Conservation (phyloP, 2,329 filamentous ascomycete genomes). For the Talaromyces rugulosus region DNA sequence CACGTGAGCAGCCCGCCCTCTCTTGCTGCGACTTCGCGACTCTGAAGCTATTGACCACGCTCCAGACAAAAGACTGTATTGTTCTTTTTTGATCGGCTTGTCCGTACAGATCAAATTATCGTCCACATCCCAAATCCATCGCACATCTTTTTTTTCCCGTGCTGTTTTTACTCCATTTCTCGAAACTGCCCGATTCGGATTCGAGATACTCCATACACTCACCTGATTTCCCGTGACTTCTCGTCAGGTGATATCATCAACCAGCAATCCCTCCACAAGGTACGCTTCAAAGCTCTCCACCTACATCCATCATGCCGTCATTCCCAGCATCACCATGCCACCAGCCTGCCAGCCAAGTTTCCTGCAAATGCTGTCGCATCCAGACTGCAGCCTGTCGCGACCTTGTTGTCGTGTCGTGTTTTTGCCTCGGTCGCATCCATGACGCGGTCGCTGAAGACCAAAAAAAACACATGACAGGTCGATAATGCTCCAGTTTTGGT, state of each 20-base stretch:
- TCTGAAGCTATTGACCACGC: constrained; percentile 17
- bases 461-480: not conserved
- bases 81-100: constrained; percentile 1
- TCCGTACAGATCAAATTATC: not conserved
- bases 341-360: constrained; percentile 1
- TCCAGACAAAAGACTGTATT: constrained; percentile 1
- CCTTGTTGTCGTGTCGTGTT: not conserved
- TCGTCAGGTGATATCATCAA: constrained; percentile 38
- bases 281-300: constrained; percentile 9
- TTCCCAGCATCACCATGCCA: not conserved
- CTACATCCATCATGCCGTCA: not conserved
- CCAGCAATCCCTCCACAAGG: constrained; percentile 6
- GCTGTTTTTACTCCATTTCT: constrained; percentile 21
- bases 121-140: not conserved
- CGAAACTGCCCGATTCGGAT: constrained; percentile 22
- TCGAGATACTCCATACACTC: constrained; percentile 25
- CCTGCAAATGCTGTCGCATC: not conserved
- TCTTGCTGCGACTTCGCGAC: constrained; percentile 20
- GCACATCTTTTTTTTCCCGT: constrained; percentile 11
- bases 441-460: constrained; percentile 7
- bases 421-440: constrained; percentile 8
- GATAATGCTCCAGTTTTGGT: not conserved
- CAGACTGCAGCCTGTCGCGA: constrained; percentile 3
- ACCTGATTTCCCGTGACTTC: constrained; percentile 32
- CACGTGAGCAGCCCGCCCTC: constrained; percentile 39